Evolutionary conservation across 768 basidiomycete species (phyloP).

Genomic region (Naematelia aurantialba): DNA sequence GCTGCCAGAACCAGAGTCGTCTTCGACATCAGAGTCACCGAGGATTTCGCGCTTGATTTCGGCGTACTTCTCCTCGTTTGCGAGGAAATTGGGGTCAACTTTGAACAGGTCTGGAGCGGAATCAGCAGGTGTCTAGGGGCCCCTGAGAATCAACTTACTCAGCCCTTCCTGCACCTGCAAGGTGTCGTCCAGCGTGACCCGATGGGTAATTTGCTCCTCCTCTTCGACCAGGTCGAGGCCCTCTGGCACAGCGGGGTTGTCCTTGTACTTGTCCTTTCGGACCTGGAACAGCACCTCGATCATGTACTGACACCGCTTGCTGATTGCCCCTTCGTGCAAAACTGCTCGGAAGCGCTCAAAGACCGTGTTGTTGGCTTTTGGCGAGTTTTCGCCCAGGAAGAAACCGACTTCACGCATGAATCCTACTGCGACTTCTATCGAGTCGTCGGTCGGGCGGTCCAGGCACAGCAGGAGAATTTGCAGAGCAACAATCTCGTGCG

Average conservation of each 20-base stretch:
- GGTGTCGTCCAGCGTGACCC: constrained; percentile 86
- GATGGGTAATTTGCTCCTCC: constrained; percentile 95
- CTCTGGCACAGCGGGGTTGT: constrained; percentile 90
- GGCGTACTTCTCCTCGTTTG: constrained; percentile 92
- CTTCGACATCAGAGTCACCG: constrained; percentile 61
- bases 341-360: constrained; percentile 97
- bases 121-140: constrained; percentile 21
- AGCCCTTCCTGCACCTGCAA: constrained; percentile 89
- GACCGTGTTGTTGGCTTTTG: constrained; percentile 89
- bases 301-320: constrained; percentile 98
- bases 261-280: constrained; percentile 98
- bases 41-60: constrained; percentile 89
- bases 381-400: constrained; percentile 85
- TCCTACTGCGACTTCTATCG: constrained; percentile 95
- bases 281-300: constrained; percentile 99
- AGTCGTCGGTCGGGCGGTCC: constrained; percentile 92
- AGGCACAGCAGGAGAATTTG: constrained; percentile 94
- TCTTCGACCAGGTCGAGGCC: constrained; percentile 95
- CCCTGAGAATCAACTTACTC: constrained; percentile 61
- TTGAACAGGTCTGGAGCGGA: constrained; percentile 79
- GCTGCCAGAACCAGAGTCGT: constrained; percentile 57
- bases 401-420: constrained; percentile 97
- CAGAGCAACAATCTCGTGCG: constrained; percentile 88
- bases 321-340: constrained; percentile 89
- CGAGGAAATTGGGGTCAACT: constrained; percentile 75